phyloP scores from a whole-genome alignment of 208 protist species.

The Leptomonas pyrrhocoris region DNA sequence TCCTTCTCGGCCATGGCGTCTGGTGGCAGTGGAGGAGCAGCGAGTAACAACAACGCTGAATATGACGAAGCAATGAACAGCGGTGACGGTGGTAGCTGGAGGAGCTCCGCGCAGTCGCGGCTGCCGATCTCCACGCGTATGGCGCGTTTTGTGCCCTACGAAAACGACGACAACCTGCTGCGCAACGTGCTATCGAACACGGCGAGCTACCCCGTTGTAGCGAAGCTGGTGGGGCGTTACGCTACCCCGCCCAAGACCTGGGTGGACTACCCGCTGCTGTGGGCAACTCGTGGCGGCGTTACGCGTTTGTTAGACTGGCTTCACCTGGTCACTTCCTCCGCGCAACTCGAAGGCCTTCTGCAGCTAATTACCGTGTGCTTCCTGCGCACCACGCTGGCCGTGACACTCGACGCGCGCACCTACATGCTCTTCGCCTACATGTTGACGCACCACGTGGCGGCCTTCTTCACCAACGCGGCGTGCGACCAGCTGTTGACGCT shows the following conservation, averaged over 20 bases:
- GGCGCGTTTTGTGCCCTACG: constrained; percentile 74
- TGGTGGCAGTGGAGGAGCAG: neutral
- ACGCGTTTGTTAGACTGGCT: constrained; percentile 78
- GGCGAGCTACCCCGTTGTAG: constrained; percentile 43
- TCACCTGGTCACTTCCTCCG: constrained; percentile 37
- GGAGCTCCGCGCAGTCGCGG: neutral
- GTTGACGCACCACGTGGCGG: constrained; percentile 49
- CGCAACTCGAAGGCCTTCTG: constrained; percentile 56
- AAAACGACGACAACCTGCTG: constrained; percentile 58
- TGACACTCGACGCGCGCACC: constrained; percentile 57
- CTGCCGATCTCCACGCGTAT: constrained; percentile 57
- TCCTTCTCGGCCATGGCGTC: constrained; percentile 12
- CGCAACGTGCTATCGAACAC: constrained; percentile 46
- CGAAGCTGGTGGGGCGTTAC: constrained; percentile 74
- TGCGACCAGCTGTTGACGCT: constrained; percentile 66
- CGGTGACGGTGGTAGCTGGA: constrained; percentile 1
- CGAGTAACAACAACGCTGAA: neutral
- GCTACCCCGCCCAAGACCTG: constrained; percentile 64
- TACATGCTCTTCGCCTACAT: constrained; percentile 73
- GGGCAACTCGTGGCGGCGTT: constrained; percentile 62
- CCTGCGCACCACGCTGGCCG: constrained; percentile 40
- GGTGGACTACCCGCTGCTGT: constrained; percentile 78
- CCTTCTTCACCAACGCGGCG: constrained; percentile 52
- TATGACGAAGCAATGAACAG: neutral
- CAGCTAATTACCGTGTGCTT: constrained; percentile 51